These are phyloP conservation scores for Millerozyma acaciae DNA, from an alignment of 805 yeast species.

Conservation along the genomic window DNA sequence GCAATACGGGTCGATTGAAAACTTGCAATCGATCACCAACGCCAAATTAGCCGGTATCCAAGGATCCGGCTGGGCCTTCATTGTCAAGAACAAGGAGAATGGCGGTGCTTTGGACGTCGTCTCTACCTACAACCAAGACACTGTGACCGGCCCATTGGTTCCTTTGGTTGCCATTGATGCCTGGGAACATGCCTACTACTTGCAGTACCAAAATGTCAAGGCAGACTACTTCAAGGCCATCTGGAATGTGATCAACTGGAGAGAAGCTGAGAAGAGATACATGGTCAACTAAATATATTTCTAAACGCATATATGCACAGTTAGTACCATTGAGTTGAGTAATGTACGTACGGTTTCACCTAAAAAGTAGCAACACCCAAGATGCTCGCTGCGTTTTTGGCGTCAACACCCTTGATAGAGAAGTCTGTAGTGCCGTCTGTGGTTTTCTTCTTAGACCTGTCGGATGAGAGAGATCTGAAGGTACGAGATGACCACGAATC, in stretches of 20 bases:
- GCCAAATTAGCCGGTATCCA: conserved; percentile 45
- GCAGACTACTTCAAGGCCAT: conserved; percentile 48
- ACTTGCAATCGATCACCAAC: conserved; percentile 39
- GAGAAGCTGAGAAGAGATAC: conserved; percentile 45
- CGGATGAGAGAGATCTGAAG: conserved; percentile 31
- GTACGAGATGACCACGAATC: conserved; percentile 44
- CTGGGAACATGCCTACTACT: conserved; percentile 54
- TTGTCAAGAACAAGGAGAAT: conserved; percentile 43
- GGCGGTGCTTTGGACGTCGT: conserved; percentile 42
- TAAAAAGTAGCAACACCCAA: conserved; percentile 75
- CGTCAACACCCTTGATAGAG: conserved; percentile 51
- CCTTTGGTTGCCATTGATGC: conserved; percentile 51
- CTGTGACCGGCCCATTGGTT: conserved; percentile 40
- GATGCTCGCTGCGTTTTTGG: conserved; percentile 77
- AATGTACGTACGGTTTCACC: conserved; percentile 17
- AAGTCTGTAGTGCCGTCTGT: conserved; percentile 22
- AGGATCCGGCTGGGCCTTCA: conserved; percentile 54
- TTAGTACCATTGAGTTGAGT: background rate
- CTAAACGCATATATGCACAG: conserved; percentile 1
- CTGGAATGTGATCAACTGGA: conserved; percentile 51
- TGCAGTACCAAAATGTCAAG: conserved; percentile 50
- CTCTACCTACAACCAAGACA: conserved; percentile 47
- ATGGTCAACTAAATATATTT: conserved; percentile 12
- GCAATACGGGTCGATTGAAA: conserved; percentile 45
- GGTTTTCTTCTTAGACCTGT: conserved; percentile 19